Evolutionary conservation across 768 basidiomycete species (phyloP).

Genomic region (Paxillus ammoniavirescens): DNA sequence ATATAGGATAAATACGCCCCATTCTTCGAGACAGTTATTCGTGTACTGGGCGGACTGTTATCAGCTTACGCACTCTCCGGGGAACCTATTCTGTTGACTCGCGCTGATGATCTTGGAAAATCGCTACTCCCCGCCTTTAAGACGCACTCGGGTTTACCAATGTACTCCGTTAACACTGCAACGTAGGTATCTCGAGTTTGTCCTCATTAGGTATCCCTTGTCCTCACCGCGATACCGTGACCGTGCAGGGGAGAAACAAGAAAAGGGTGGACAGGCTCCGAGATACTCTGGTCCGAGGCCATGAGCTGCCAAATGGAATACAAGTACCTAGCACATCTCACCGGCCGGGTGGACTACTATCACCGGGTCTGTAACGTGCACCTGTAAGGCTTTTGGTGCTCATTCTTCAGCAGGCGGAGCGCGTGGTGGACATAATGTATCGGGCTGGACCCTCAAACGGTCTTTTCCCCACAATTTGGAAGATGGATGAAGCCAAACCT

Average conservation of each 20-base stretch:
- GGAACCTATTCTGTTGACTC: slow-evolving; percentile 53
- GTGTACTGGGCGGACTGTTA: slow-evolving; percentile 73
- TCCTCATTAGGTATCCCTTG: background rate
- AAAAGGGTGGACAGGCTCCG: slow-evolving; percentile 27
- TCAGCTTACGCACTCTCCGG: slow-evolving; percentile 75
- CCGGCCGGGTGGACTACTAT: slow-evolving; percentile 40
- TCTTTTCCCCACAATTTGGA: slow-evolving; percentile 24
- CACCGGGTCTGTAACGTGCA: slow-evolving; percentile 17
- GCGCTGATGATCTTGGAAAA: slow-evolving; percentile 67
- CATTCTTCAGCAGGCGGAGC: slow-evolving; percentile 30
- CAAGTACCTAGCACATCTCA: slow-evolving; percentile 51
- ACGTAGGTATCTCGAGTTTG: slow-evolving; percentile 33
- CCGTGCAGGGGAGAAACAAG: slow-evolving; percentile 33
- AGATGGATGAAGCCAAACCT: slow-evolving; percentile 16
- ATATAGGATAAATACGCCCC: slow-evolving; percentile 36
- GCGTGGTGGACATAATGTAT: slow-evolving; percentile 31
- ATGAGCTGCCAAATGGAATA: slow-evolving; percentile 50
- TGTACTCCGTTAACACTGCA: slow-evolving; percentile 45
- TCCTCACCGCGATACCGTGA: background rate
- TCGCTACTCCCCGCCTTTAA: slow-evolving; percentile 42
- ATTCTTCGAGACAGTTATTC: slow-evolving; percentile 78
- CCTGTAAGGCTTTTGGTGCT: background rate
- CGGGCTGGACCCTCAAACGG: slow-evolving; percentile 5
- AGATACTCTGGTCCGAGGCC: slow-evolving; percentile 38
- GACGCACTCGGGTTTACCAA: slow-evolving; percentile 44